These are phyloP conservation scores for Floccularia luteovirens DNA, from an alignment of 768 basidiomycete genomes.

Conservation along the genomic window DNA sequence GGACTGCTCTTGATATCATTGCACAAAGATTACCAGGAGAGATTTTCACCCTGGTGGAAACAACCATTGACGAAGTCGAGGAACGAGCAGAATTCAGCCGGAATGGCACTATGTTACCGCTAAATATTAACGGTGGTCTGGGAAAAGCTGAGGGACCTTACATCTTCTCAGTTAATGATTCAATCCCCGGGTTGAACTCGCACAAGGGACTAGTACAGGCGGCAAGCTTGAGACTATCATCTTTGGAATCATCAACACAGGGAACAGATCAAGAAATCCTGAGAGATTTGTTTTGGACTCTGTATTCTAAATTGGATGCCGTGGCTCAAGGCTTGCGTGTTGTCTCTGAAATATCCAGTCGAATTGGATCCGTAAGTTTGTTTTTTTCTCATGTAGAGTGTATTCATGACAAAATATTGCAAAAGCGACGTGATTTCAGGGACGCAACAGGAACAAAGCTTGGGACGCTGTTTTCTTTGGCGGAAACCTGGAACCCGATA, in stretches of 20 bases:
- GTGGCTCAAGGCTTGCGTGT: conserved; percentile 88
- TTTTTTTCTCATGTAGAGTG: conserved; percentile 1
- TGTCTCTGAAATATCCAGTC: conserved; percentile 82
- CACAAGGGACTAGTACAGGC: conserved; percentile 28
- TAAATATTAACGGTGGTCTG: conserved; percentile 24
- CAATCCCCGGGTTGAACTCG: not conserved
- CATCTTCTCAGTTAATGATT: conserved; percentile 22
- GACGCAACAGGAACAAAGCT: conserved; percentile 77
- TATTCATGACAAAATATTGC: not conserved
- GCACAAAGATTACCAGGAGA: conserved; percentile 79
- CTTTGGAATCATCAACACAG: conserved; percentile 66
- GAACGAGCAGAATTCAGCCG: conserved; percentile 82
- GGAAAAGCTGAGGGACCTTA: conserved; percentile 45
- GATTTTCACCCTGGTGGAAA: conserved; percentile 78
- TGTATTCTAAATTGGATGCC: conserved; percentile 93
- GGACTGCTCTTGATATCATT: conserved; percentile 74
- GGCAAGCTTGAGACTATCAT: conserved; percentile 56
- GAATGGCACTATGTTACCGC: conserved; percentile 33
- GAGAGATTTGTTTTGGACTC: conserved; percentile 91
- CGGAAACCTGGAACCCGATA: conserved; percentile 84
- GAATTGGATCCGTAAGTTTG: conserved; percentile 83
- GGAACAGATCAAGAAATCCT: conserved; percentile 79
- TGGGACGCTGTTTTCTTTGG: conserved; percentile 70
- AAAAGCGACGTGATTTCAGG: conserved; percentile 82
- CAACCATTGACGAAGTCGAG: conserved; percentile 84